Conservation (phyloP, 495 filamentous ascomycete species). For the Lophiostoma macrostomum region DNA sequence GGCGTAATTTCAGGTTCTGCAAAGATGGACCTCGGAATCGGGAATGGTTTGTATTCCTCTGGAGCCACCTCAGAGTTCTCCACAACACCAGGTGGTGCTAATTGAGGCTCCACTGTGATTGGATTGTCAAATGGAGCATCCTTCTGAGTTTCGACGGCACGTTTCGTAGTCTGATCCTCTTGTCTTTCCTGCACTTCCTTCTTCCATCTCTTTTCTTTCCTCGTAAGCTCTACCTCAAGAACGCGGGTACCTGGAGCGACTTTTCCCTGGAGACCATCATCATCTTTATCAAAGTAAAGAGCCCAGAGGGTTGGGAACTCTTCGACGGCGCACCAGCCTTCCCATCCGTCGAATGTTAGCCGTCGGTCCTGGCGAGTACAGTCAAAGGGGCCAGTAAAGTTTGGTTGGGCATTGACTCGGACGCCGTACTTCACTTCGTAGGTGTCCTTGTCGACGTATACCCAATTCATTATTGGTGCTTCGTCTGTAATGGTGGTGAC, state of each 20-base stretch:
- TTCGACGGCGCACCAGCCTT: constrained; percentile 40
- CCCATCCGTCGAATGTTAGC: constrained; percentile 40
- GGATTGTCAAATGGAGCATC: constrained; percentile 21
- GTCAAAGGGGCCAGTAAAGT: constrained; percentile 37
- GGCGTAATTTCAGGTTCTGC: neutral
- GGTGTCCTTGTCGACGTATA: constrained; percentile 37
- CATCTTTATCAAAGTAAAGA: constrained; percentile 34
- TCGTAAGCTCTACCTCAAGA: constrained; percentile 24
- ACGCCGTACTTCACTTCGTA: constrained; percentile 39
- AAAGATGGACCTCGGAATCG: constrained; percentile 11
- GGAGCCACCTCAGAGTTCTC: no score
- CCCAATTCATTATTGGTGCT: constrained; percentile 40
- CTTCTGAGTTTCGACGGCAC: constrained; percentile 15
- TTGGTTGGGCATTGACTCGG: constrained; percentile 33
- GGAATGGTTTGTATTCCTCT: constrained; percentile 13
- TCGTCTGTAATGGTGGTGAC: constrained; percentile 38
- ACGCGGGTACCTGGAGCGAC: constrained; percentile 20
- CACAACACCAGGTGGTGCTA: constrained; percentile 6
- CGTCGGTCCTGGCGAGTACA: constrained; percentile 37
- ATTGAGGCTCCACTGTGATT: constrained; percentile 1
- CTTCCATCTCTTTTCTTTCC: constrained; percentile 29
- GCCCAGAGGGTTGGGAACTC: constrained; percentile 33
- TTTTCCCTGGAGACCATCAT: constrained; percentile 28
- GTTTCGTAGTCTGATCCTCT: constrained; percentile 27
- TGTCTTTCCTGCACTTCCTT: constrained; percentile 17